Percentiles rank a stretch among this genome's conserved stretches.
Conservation (phyloP, 2,329 filamentous ascomycete genomes). For the Penicillium sp. region DNA sequence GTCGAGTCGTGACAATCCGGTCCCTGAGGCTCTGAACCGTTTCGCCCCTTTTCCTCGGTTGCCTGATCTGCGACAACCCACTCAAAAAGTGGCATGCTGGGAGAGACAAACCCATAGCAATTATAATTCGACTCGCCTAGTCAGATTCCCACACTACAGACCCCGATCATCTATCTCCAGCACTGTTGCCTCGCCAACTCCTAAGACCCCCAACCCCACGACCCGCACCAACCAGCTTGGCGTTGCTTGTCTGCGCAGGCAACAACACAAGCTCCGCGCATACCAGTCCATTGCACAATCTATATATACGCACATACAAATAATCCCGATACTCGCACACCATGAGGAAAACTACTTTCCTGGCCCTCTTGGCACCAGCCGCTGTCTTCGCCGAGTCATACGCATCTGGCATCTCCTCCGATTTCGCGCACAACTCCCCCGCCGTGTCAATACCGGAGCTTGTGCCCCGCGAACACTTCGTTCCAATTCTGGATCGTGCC, state of each 20-base stretch:
- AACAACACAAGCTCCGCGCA: constrained; percentile 6
- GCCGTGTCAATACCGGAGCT: constrained; percentile 24
- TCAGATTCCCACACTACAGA: too few species aligned
- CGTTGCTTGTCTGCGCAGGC: constrained; percentile 25
- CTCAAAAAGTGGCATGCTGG: constrained; percentile 5
- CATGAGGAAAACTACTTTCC: constrained; percentile 22
- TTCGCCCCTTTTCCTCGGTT: constrained; percentile 13
- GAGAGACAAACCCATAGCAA: neutral
- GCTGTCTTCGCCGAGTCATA: constrained; percentile 20
- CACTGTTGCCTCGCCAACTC: constrained; percentile 28
- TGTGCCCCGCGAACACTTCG: constrained; percentile 3
- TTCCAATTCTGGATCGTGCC: constrained; percentile 1
- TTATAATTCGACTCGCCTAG: neutral
- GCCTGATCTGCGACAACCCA: constrained; percentile 4
- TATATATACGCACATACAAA: neutral
- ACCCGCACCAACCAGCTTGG: constrained; percentile 26
- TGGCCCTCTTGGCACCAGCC: constrained; percentile 20
- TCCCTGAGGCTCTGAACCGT: neutral
- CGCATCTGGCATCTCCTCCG: constrained; percentile 6
- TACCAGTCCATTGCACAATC: neutral
- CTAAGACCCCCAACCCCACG: constrained; percentile 11
- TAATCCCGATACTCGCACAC: neutral
- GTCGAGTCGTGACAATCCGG: neutral
- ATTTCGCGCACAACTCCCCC: constrained; percentile 18
- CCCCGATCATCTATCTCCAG: neutral